Base-by-base conservation (phyloP, 2,329 filamentous ascomycete genomes). In the Coniochaeta prunicola region DNA sequence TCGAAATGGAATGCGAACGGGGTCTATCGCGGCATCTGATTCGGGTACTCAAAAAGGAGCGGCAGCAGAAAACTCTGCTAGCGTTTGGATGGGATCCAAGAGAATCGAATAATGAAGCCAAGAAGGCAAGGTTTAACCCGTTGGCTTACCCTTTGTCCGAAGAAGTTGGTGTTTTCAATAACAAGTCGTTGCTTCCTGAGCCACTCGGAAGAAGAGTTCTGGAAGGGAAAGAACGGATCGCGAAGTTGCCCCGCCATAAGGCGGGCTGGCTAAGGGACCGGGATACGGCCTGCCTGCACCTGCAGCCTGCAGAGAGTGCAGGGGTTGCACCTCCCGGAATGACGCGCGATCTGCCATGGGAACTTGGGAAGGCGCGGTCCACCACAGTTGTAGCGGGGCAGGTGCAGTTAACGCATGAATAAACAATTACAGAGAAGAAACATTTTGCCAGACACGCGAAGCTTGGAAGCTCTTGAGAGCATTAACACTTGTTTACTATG, bases 1-100 rank as follows among this genome's bases (percentile, higher is more conserved):
- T 58, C 66, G 60, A 58, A 56, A 53, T 40, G 60, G 55, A 54
- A 50, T 58, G 33, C 38, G 60, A 60, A 63, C 59, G 63, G 62
- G 62, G 59, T 62, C 63, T 63, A 45, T 57, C 15, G 45, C 38
- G 40, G 55, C 57, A 24, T 38, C 36, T 26, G 45, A 13, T 28
- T 10, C 13, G 45, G n/a, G 30, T 50, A 28, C 17, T 10, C 7
- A 3, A 50, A 24, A 9, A 50, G 30, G 45, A 30, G 4, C 21
- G 24, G 45, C 45, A 50, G 45, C 24, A 30, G 45, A 50, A 19
- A 9, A 26, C 10, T 26, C 42, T 21, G 42, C 42, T 4, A 5
- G 42, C 28, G 19, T 48, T 28, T 17, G 24, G 24, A n/a, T 17
- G 2, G 5, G 15, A 17, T 17, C 45, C 45, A 50, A 50, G 45